phyloP scores from a whole-genome alignment of 305 asterid species.

The Fraxinus albicans region DNA sequence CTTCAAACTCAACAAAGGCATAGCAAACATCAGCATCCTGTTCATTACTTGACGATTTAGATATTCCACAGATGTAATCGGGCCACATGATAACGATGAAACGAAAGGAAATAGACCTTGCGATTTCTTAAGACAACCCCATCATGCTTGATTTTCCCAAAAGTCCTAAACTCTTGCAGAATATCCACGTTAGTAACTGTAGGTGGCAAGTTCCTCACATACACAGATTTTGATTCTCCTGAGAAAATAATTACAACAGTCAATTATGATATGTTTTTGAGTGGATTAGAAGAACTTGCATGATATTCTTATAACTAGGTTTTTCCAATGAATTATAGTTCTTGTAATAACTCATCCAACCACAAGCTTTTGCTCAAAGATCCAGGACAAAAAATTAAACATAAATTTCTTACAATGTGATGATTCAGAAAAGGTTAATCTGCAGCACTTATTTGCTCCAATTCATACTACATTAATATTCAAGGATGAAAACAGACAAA shows the following conservation, averaged over 20 bases:
- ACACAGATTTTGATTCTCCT: conserved; percentile 82
- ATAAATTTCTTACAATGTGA: neutral
- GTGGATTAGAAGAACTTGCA: neutral
- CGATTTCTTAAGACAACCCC: conserved; percentile 78
- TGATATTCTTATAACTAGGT: neutral
- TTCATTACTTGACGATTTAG: conserved; percentile 28
- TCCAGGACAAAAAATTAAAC: neutral
- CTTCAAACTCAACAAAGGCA: conserved; percentile 95
- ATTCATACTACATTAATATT: neutral
- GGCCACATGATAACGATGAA: neutral
- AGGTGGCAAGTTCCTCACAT: conserved; percentile 79
- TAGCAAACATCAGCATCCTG: conserved; percentile 89
- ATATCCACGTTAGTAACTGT: conserved; percentile 62
- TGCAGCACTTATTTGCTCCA: neutral
- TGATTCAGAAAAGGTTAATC: neutral
- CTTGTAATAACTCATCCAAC: neutral
- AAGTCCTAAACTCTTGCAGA: conserved; percentile 63
- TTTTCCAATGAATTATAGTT: neutral
- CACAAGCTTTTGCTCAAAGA: neutral
- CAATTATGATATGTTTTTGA: neutral
- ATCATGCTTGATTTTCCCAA: conserved; percentile 72
- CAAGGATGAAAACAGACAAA: neutral
- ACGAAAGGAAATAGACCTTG: conserved; percentile 29
- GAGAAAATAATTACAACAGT: conserved; percentile 18
- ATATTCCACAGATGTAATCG: neutral